Base-by-base conservation (phyloP, 495 filamentous ascomycete species). In the Aspergillus affinis region DNA sequence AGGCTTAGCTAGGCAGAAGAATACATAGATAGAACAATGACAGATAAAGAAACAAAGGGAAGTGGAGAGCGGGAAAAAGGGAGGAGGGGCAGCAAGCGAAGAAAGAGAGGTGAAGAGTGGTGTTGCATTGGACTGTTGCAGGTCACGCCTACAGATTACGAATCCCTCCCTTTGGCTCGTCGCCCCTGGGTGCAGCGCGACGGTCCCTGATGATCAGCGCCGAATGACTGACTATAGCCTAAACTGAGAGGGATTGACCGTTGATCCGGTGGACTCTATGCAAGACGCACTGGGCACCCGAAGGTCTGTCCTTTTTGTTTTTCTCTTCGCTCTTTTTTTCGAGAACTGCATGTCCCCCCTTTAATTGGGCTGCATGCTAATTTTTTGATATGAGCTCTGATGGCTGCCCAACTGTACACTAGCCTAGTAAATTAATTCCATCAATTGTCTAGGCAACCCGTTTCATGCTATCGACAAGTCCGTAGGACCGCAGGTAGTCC, bases 161-260 rank as follows among this genome's bases (percentile, higher is more conserved):
- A 59, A 53, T 59, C 12, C 50, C 10, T 41, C 45, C 45, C 44
- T 60, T 30, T 50, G 32, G 36, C 41, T 53, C 41, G 20, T 15
- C 20, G 20, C 48, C 58, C 58, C 51, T 54, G 51, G 51, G 20
- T 49, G 30, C 52, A 54, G 45, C 10, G 21, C 17, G 17, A 12
- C 19, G 19, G 57, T 59, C 57, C 57, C 57, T 59, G 57, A 54
- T 59, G 57, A 59, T 59, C 57, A 53, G 36, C 32, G 46, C 10
- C 36, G 12, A 51, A 26, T 21, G 48, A 51, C 49, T 13, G 54
- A 48, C 23, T 47, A 48, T 30, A 55, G 53, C 29, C 47, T 49
- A 19, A 49, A 36, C 26, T 32, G 41, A 8, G 41, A 18, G 17
- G 18, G 52, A 26, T 21, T 54, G 41, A 21, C 52, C 32, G 52